Evolutionary conservation across 169 alveolate species (phyloP), one percentile per base, ranked within the genome.

Genomic region (Amoebophrya sp.): DNA sequence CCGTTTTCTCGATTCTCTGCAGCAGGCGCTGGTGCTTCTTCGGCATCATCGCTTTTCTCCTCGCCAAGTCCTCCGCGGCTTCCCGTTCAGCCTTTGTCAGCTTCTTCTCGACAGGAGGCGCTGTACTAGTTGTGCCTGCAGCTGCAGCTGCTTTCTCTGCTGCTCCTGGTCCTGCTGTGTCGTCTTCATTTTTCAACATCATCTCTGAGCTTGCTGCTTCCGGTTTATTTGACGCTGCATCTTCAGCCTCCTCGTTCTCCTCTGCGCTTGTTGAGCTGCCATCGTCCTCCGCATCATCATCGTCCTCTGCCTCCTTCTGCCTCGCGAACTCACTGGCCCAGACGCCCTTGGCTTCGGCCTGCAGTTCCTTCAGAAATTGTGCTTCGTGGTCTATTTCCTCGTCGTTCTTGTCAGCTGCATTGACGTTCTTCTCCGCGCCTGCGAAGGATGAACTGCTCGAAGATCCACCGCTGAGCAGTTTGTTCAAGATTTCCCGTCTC

Each of bases 11-110:
- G 83, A 66, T 66, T 1, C 83, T 2, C 83, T 66, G 83, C 32
- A 25, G 18, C 39, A 66, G 32, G 29, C 83, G 29, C 35, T 66
- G 83, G 35, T 66, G 83, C 35, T 66, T 66, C 32, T 66, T 66
- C 29, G 83, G 83, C 83, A 66, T 66, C 83, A 66, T 66, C 10
- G 83, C 83, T n/a, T 66, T 66, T n/a, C 83, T 66, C 83, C 83
- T 66, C 35, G 29, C 83, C 29, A 66, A 2, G 2, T 66, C 83
- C 83, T 66, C 83, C 29, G 12, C 83, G 29, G 83, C 83, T 25
- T 25, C 83, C 83, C 0, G 7, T n/a, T 66, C 83, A 25, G 83
- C 83, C 18, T 66, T 66, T 18, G 83, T 7, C 83, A 12, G 12
- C 83, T 66, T 66, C 83, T 66, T 66, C 35, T 66, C 83, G 2